Evolutionary conservation across 179 eudicot species (phyloP), one percentile per base, ranked within the genome.

Genomic region (Carnegiea gigantea): DNA sequence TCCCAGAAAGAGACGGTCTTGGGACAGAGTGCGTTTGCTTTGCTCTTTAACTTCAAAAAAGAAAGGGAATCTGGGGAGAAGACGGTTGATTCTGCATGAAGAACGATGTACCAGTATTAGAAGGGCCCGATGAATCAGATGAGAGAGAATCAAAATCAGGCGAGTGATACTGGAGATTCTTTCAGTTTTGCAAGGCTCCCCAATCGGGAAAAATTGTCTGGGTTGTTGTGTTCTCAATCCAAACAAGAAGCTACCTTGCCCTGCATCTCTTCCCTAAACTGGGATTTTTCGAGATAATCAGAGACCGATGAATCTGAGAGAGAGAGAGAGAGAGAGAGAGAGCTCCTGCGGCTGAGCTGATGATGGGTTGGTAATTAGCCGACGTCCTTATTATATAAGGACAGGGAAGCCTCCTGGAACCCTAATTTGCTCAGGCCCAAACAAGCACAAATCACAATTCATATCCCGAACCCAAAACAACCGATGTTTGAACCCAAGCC

Each of bases 11-110:
- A 23, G 30, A 62, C 68, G 80, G 89, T 88, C 85, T 54, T 62
- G 94, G 97, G 93, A 92, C 96, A 92, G 92, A 90, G 92, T 90
- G 91, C 88, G 92, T 90, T 87, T 90, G 92, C 92, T 79, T 87
- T 90, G 92, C 92, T 79, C 80, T 53, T 1, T 1, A 11, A 48
- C 3, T 48, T 48, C 53, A 48, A 18, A 20, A 57, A 0, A 17
- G 57, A 51, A 5, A 18, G 20, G 62, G 23, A 48, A 40, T 40
- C 9, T 48, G 53, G 53, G 53, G 53, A 48, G 15, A 13, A 48
- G 53, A 11, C 1, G 15, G 14, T 6, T 40, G 44, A 40, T 5
- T 40, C 0, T 40, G 44, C 44, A 40, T 57, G n/a, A 20, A 44
- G n/a, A 33, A 0, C 36, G 36, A 76, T 84, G 78, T 89, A 38